A percentile compares a stretch with the other conserved stretches of the same genome.
phyloP scores from a whole-genome alignment of 495 filamentous ascomycete species.

The Podospora fimiseda region DNA sequence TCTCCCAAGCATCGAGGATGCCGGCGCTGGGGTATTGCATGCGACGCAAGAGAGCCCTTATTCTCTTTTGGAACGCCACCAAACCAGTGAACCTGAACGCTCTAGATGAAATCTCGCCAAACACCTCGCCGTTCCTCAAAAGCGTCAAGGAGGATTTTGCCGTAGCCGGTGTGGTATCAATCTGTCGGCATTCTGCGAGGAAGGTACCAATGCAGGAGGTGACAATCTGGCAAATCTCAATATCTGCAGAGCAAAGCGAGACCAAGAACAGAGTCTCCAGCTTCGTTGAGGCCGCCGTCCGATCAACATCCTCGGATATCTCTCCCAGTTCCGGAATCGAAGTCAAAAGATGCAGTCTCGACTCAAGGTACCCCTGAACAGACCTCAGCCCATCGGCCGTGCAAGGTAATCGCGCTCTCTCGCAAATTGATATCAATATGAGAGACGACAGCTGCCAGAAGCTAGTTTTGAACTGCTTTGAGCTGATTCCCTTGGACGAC shows the following conservation, averaged over 20 bases:
- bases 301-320: conserved; percentile 45
- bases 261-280: conserved; percentile 56
- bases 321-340: conserved; percentile 43
- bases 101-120: conserved; percentile 54
- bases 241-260: conserved; percentile 55
- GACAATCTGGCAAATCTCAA: conserved; percentile 55
- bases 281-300: conserved; percentile 40
- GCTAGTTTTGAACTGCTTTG: conserved; percentile 33
- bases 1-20: conserved; percentile 59
- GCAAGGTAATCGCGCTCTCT: conserved; percentile 37
- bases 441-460: conserved; percentile 52
- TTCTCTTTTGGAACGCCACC: conserved; percentile 60
- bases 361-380: conserved; percentile 47
- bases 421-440: conserved; percentile 45
- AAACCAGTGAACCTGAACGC: conserved; percentile 58
- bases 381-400: conserved; percentile 37
- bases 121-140: conserved; percentile 54
- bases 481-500: conserved; percentile 34
- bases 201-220: conserved; percentile 57
- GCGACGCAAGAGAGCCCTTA: conserved; percentile 48
- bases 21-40: conserved; percentile 55
- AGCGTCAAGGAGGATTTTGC: conserved; percentile 45
- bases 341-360: conserved; percentile 40
- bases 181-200: conserved; percentile 51
- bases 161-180: conserved; percentile 43